These are phyloP conservation scores for Claviceps monticola DNA, from an alignment of 2,329 filamentous ascomycete species.

Conservation along the genomic window DNA sequence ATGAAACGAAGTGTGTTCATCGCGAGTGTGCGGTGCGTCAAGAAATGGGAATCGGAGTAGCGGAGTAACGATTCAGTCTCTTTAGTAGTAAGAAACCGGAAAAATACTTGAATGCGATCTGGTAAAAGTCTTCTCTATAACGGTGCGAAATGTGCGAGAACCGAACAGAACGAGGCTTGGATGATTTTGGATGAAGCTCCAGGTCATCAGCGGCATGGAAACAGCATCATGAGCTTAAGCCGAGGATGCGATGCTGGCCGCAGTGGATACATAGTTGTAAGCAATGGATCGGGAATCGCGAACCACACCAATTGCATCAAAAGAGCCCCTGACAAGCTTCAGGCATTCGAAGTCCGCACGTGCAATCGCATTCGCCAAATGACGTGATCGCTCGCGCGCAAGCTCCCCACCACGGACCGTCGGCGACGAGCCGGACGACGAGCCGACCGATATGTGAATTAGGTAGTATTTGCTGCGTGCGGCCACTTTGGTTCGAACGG, in stretches of 20 bases:
- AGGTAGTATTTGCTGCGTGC: constrained; percentile 1
- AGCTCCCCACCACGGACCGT: not conserved
- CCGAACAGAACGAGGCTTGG: not conserved
- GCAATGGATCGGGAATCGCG: too few relatives aligned
- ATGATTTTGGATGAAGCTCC: not conserved
- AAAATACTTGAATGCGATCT: not conserved
- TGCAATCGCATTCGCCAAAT: constrained; percentile 2
- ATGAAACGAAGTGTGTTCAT: constrained; percentile 45
- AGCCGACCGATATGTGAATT: not conserved
- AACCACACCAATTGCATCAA: too few relatives aligned
- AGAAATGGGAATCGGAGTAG: not conserved
- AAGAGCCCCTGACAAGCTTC: too few relatives aligned
- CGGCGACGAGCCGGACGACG: not conserved
- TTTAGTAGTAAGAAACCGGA: not conserved
- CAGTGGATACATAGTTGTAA: too few relatives aligned
- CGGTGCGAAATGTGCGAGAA: not conserved
- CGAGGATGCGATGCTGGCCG: constrained; percentile 10
- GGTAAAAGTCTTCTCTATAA: not conserved
- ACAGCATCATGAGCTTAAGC: constrained; percentile 15
- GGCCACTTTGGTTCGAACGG: not conserved
- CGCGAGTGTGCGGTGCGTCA: constrained; percentile 5
- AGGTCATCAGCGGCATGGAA: constrained; percentile 10
- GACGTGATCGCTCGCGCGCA: constrained; percentile 10
- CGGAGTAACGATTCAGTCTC: not conserved
- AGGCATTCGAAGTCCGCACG: too few relatives aligned